These are phyloP conservation scores for Eucalyptus erythrocorys DNA, from an alignment of 345 rosid species.

Conservation along the genomic window DNA sequence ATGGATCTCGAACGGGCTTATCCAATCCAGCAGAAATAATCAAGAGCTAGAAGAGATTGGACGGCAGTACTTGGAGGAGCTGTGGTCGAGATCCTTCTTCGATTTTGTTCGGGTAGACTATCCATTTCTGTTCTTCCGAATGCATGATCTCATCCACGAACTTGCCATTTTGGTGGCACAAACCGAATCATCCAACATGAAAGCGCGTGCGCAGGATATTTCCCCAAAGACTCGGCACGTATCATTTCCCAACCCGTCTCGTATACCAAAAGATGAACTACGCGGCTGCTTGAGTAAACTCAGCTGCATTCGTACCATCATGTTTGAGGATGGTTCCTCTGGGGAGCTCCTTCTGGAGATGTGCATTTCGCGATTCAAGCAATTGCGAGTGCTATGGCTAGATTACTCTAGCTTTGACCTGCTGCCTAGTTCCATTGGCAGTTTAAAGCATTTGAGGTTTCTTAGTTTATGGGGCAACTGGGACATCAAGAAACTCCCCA, in stretches of 20 bases:
- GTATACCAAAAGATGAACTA: background rate
- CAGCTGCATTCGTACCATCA: background rate
- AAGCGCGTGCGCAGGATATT: background rate
- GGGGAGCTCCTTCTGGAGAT: background rate
- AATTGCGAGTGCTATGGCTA: background rate
- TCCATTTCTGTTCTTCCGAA: background rate
- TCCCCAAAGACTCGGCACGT: background rate
- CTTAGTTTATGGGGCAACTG: background rate
- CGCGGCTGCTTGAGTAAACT: background rate
- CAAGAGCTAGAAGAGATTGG: conserved; percentile 1
- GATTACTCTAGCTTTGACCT: background rate
- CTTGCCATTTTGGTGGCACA: conserved; percentile 1
- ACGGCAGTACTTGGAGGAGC: background rate
- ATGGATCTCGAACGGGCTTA: conserved; percentile 5
- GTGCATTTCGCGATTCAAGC: background rate
- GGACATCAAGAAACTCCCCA: background rate
- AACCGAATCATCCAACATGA: background rate
- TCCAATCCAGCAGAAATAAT: background rate
- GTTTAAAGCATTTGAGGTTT: conserved; percentile 10
- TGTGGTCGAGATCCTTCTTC: conserved; percentile 17
- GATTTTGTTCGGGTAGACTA: background rate
- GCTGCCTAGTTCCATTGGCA: background rate
- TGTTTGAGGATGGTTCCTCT: background rate
- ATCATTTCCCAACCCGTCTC: background rate
- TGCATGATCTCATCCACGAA: conserved; percentile 25